phyloP scores from a whole-genome alignment of 2,329 filamentous ascomycete genomes.

The Botrytis tulipae region DNA sequence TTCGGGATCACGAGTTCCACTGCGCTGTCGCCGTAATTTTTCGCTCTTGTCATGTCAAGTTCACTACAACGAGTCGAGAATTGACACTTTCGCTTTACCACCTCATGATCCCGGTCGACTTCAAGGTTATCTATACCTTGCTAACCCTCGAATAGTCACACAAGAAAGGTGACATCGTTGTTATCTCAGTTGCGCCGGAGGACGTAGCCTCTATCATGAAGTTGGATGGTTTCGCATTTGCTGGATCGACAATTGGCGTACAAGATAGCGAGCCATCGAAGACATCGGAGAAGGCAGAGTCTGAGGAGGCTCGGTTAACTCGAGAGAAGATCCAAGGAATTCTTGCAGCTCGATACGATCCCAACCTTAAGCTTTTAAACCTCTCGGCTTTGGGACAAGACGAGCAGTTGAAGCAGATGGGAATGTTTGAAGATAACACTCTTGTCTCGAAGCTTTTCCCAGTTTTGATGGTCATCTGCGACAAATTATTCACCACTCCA shows the following conservation, averaged over 20 bases:
- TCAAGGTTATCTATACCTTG: slow-evolving; percentile 45
- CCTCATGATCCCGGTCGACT: slow-evolving; percentile 37
- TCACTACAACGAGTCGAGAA: slow-evolving; percentile 33
- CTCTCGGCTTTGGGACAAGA: slow-evolving; percentile 77
- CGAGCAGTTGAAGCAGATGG: slow-evolving; percentile 66
- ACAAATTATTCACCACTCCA: slow-evolving; percentile 69
- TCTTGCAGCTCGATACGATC: slow-evolving; percentile 71
- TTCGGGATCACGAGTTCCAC: slow-evolving; percentile 41
- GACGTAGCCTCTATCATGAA: slow-evolving; percentile 64
- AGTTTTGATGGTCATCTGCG: slow-evolving; percentile 83
- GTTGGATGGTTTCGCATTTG: slow-evolving; percentile 67
- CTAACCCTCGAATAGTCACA: slow-evolving; percentile 71
- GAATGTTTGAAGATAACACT: slow-evolving; percentile 66
- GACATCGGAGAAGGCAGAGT: slow-evolving; percentile 41
- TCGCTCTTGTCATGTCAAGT: slow-evolving; percentile 42
- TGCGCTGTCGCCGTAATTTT: slow-evolving; percentile 41
- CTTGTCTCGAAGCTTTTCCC: slow-evolving; percentile 79
- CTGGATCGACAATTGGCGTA: slow-evolving; percentile 57
- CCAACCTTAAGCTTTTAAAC: slow-evolving; percentile 71
- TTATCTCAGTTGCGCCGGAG: slow-evolving; percentile 64
- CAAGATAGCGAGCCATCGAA: slow-evolving; percentile 44
- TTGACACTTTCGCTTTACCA: slow-evolving; percentile 31
- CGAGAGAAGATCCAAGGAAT: slow-evolving; percentile 68
- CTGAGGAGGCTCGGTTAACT: slow-evolving; percentile 56
- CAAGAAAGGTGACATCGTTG: slow-evolving; percentile 65